Percentiles rank a stretch among this genome's conserved stretches.
These are phyloP conservation scores for Cylindrotheca closterium DNA, from an alignment of 108 stramenopile species.

Conservation along the genomic window DNA sequence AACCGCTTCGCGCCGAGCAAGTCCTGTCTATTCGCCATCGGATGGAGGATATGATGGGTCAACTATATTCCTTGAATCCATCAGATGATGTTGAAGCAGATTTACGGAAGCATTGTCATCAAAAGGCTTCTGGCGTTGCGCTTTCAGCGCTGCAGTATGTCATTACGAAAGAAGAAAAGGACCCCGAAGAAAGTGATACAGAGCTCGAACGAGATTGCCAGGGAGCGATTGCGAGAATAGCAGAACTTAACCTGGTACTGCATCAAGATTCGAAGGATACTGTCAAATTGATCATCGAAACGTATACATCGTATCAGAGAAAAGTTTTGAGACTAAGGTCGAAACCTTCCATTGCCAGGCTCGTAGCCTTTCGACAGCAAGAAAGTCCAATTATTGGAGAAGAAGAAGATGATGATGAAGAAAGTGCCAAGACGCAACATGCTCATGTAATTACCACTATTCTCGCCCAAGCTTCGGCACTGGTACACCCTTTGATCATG, in stretches of 20 bases:
- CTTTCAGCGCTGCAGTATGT: conserved; percentile 12
- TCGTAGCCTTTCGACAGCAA: conserved; percentile 47
- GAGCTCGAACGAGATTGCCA: conserved; percentile 38
- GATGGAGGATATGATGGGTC: conserved; percentile 11
- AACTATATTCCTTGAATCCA: conserved; percentile 3
- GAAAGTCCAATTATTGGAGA: conserved; percentile 41
- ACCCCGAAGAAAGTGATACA: conserved; percentile 13
- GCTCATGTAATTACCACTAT: conserved; percentile 65
- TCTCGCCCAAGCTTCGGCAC: conserved; percentile 66
- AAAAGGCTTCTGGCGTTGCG: conserved; percentile 19
- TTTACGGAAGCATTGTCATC: conserved; percentile 30
- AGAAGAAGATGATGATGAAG: conserved; percentile 34
- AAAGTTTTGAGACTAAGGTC: conserved; percentile 64
- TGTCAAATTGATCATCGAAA: conserved; percentile 31
- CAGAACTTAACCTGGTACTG: conserved; percentile 57
- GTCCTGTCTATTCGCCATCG: conserved; percentile 14
- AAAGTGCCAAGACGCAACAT: conserved; percentile 40
- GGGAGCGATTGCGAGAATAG: conserved; percentile 57
- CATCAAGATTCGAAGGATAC: conserved; percentile 19
- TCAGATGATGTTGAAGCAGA: conserved; percentile 25
- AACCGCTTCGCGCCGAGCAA: not conserved
- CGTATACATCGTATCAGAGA: conserved; percentile 67
- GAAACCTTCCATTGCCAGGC: conserved; percentile 67
- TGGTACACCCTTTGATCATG: conserved; percentile 77
- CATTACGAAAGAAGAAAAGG: conserved; percentile 12